phyloP scores from a whole-genome alignment of 768 basidiomycete species.

The Tylopilus rubrobrunneus region DNA sequence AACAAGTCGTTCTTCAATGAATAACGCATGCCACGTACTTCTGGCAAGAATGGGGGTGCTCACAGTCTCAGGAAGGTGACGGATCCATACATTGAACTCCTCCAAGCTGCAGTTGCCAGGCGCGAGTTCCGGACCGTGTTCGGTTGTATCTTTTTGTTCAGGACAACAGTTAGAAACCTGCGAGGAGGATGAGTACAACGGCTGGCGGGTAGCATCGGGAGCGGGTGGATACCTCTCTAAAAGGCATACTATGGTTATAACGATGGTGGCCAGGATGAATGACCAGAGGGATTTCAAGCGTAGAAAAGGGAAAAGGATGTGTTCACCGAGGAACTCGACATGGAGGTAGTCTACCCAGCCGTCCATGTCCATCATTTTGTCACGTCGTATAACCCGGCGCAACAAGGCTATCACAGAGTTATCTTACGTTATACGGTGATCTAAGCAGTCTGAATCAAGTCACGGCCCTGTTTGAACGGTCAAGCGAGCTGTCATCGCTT shows the following conservation, averaged over 20 bases:
- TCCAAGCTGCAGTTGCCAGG: slow-evolving; percentile 48
- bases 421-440: slow-evolving; percentile 13
- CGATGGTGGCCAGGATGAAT: slow-evolving; percentile 44
- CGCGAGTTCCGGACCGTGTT: slow-evolving; percentile 38
- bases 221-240: slow-evolving; percentile 48
- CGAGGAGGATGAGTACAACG: background rate
- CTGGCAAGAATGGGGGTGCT: slow-evolving; percentile 17
- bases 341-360: slow-evolving; percentile 49
- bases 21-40: background rate
- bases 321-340: slow-evolving; percentile 40
- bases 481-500: slow-evolving; percentile 16
- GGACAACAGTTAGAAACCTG: slow-evolving; percentile 49
- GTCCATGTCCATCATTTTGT: slow-evolving; percentile 28
- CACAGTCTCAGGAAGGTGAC: slow-evolving; percentile 62
- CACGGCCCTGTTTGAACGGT: background rate
- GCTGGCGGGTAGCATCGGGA: background rate
- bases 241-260: slow-evolving; percentile 48
- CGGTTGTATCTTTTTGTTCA: slow-evolving; percentile 50
- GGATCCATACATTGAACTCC: slow-evolving; percentile 50
- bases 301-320: slow-evolving; percentile 39
- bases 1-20: background rate
- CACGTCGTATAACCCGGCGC: too few species aligned
- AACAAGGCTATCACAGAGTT: background rate
- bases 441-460: background rate
- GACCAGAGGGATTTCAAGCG: slow-evolving; percentile 45